Base-by-base conservation (phyloP, 139 green algal species). In the Coelastrella sp. region DNA sequence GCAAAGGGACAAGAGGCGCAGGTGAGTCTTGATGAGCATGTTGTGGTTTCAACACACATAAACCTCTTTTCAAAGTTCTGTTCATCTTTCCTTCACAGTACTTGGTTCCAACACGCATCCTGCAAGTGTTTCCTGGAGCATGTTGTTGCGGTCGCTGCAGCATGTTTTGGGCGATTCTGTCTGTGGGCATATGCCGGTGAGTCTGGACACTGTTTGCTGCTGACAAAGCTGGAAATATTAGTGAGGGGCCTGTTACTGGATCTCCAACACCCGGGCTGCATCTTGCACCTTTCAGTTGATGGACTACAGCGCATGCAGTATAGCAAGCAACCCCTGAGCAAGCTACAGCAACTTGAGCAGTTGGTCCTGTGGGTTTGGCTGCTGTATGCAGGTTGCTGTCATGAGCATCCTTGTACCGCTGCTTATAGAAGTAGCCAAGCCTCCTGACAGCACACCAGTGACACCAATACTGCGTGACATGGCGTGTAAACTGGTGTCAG, bases 331-430 rank as follows among this genome's bases (percentile, higher is more conserved):
- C 35, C 35, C 35, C 35, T 49, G 35, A 49, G 35, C 35, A 49
- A 49, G 66, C 88, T 57, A 19, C 79, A 49, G 80, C 79, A 24
- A 19, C 10, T 66, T 24, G 25, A 49, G 17, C 56, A 70, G 19
- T 27, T 70, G 65, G 27, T 83, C 14, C 70, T 66, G 63, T 14
- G 20, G 10, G 7, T 22, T 6, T 25, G 20, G 22, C 11, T 20
- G 8, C 22, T 27, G 11, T 17, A 9, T 70, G 75, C 82, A 91
- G 73, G 74, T 74, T 8, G 68, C 87, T 59, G 76, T 92, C 14
- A 88, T 93, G 78, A 75, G 87, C 10, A 82, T 95, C 80, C 81
- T 96, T 72, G 92, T 96, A 82, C 92, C 93, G 0, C n/a, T 94
- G 20, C 87, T 96, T 35, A 59, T 95, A 8, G 82, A 94, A n/a